Base-by-base conservation (phyloP, 345 rosid genomes). In the Arabis hirsuta region DNA sequence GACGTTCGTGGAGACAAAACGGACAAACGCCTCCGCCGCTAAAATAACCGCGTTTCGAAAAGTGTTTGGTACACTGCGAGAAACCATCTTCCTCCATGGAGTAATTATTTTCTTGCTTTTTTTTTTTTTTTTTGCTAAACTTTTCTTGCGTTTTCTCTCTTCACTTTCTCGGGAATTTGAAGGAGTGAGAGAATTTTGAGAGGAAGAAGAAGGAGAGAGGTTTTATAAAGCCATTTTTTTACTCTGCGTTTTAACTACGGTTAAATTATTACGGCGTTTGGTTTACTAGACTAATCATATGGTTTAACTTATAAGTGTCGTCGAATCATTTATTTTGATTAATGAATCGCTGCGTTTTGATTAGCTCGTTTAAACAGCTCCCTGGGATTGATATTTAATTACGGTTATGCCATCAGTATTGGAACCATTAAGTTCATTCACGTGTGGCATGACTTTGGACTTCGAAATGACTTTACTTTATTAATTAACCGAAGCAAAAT, bases 21-120 rank as follows among this genome's bases (percentile, higher is more conserved):
- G 96, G 92, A 70, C 97, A 93, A 71, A 93, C 83, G 53, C 98
- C 98, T 71, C 12, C 94, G 79, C 71, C 88, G 87, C 20, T 44
- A 3, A 45, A 10, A 12, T 38, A 76, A 69, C 65, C 74, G 53
- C 89, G 86, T 72, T 74, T 84, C 0, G 88, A 78, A 13, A 91
- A 92, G 77, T 91, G 98, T 54, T 73, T 76, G 2, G 68, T 74
- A 76, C 98, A 94, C 76, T 88, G 92, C 82, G 92, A 82, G 4
- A 79, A 73, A 12, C 83, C 90, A 39, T 82, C 95, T 65, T 94
- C 98, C 70, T 87, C 93, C 71, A 82, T 55, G 16, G 16, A 61
- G 34, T 4, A 9, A 16, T 16, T 16, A 16, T 0, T 16, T 16
- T 16, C 16, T 16, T 16, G 16, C 16, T 16, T 16, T 16, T 16